A percentile compares a stretch with the other conserved stretches of the same genome.
phyloP scores from a whole-genome alignment of 140 eudicot genomes.

The Erigeron philadelphicus region DNA sequence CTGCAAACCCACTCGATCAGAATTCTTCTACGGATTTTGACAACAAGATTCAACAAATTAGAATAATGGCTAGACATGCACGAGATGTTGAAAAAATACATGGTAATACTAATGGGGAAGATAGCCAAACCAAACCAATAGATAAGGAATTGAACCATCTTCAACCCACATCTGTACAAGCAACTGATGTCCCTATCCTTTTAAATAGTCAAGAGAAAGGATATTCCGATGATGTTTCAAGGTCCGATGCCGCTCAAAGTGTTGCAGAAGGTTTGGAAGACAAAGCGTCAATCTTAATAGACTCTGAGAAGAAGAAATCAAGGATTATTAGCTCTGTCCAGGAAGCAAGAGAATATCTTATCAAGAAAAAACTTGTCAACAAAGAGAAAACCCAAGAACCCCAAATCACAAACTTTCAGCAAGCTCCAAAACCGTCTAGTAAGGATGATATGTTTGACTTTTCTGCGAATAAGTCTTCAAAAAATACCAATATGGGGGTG shows the following conservation, averaged over 20 bases:
- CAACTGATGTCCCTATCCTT: neutral
- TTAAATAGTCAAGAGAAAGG: too few relatives aligned
- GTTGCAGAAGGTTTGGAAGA: slow-evolving; percentile 17
- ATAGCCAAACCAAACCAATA: neutral
- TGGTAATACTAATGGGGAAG: slow-evolving; percentile 13
- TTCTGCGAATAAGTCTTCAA: slow-evolving; percentile 12
- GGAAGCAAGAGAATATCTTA: slow-evolving; percentile 85
- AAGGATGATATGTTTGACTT: slow-evolving; percentile 16
- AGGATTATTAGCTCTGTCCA: slow-evolving; percentile 59
- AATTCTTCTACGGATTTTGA: slow-evolving; percentile 18
- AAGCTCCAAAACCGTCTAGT: slow-evolving; percentile 8
- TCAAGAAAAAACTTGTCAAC: slow-evolving; percentile 32
- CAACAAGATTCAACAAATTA: slow-evolving; percentile 30
- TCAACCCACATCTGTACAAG: slow-evolving; percentile 6
- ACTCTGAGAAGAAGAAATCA: slow-evolving; percentile 22
- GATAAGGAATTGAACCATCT: slow-evolving; percentile 19
- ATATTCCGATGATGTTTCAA: neutral
- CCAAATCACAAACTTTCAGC: slow-evolving; percentile 15
- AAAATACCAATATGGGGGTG: slow-evolving; percentile 9
- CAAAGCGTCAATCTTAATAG: slow-evolving; percentile 16
- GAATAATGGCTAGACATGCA: slow-evolving; percentile 37
- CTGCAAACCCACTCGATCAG: slow-evolving; percentile 36
- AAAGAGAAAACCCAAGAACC: slow-evolving; percentile 29
- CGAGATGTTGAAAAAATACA: slow-evolving; percentile 23
- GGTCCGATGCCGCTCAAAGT: slow-evolving; percentile 13